phyloP scores from a whole-genome alignment of 106 monocot species.

The Iris macrosiphon region DNA sequence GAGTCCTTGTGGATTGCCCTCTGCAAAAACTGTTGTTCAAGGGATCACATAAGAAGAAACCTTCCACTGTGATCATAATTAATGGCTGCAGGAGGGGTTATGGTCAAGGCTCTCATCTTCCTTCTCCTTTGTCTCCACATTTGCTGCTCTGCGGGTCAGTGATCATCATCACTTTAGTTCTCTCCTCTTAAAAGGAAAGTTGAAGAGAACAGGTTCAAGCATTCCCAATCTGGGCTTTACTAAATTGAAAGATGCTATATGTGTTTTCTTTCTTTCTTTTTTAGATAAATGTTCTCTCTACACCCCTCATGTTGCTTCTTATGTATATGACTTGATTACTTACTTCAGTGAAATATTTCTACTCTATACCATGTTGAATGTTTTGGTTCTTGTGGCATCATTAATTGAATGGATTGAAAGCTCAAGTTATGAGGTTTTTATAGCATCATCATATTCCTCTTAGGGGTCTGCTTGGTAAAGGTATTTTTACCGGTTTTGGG shows the following conservation, averaged over 20 bases:
- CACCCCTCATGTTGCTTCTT: background rate
- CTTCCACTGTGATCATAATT: constrained; percentile 6
- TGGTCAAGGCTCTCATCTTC: constrained; percentile 4
- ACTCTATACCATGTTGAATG: no score
- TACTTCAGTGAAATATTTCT: no score
- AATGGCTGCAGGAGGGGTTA: constrained; percentile 1
- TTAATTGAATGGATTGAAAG: no score
- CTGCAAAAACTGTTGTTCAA: background rate
- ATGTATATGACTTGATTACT: no score
- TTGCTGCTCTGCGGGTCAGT: constrained; percentile 13
- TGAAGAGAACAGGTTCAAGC: no score
- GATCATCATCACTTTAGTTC: background rate
- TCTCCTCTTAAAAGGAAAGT: no score
- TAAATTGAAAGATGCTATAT: background rate
- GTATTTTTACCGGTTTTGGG: no score
- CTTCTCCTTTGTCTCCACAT: constrained; percentile 11
- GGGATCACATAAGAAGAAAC: background rate
- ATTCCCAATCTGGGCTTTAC: no score
- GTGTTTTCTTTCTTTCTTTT: background rate
- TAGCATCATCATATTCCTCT: no score
- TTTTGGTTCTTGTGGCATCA: no score
- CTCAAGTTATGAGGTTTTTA: no score
- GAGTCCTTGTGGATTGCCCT: background rate
- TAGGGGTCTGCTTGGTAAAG: no score
- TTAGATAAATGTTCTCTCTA: background rate